These are phyloP conservation scores for Aspergillus felis DNA, from an alignment of 2,329 filamentous ascomycete species.

Conservation along the genomic window DNA sequence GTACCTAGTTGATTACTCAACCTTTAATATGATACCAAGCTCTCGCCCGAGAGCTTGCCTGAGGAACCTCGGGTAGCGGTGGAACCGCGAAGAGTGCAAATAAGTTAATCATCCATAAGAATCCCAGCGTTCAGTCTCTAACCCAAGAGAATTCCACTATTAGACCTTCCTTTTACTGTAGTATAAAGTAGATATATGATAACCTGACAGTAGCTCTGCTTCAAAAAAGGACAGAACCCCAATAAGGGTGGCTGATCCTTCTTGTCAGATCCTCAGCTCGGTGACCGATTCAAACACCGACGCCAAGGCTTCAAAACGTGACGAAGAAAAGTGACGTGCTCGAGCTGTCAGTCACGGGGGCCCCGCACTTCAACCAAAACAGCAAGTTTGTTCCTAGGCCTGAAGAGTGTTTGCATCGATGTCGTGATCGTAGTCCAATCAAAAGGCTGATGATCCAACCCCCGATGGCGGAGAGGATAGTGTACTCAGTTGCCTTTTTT, in stretches of 20 bases:
- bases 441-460: conserved; percentile 32
- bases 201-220: not conserved
- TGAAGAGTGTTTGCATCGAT: conserved; percentile 36
- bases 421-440: conserved; percentile 45
- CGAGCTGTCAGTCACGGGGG: conserved; percentile 24
- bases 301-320: conserved; percentile 20
- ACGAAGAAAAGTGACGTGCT: conserved; percentile 25
- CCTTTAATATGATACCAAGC: not conserved
- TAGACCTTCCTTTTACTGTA: not conserved
- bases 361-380: conserved; percentile 22
- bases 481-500: not conserved
- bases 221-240: too few species aligned
- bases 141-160: not conserved
- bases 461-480: conserved; percentile 31
- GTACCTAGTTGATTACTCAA: not conserved
- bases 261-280: not conserved
- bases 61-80: too few species aligned
- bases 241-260: not conserved
- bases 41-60: conserved; percentile 7
- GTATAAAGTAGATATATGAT: not conserved
- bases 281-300: not conserved
- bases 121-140: not conserved
- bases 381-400: conserved; percentile 27
- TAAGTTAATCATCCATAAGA: not conserved
- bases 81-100: too few species aligned